These are phyloP conservation scores for Neonectria neomacrospora DNA, from an alignment of 2,329 filamentous ascomycete genomes.

Conservation along the genomic window DNA sequence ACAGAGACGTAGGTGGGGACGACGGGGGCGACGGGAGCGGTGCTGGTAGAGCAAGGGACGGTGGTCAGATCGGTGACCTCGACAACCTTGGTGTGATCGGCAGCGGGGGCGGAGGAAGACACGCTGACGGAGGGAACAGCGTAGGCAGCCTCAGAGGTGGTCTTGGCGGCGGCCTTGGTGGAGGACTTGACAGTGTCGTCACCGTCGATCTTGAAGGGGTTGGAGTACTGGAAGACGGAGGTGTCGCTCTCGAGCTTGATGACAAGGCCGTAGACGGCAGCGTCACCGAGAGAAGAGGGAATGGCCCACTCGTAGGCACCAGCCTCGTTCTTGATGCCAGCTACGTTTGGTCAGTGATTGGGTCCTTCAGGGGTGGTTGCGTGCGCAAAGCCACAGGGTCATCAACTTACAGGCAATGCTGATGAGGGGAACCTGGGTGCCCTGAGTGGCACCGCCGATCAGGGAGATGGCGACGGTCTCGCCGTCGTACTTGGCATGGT, in stretches of 20 bases:
- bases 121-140: constrained; percentile 45
- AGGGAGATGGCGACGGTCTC: constrained; percentile 63
- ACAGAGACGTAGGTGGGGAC: constrained; percentile 14
- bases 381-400: not conserved
- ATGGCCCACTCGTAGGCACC: constrained; percentile 64
- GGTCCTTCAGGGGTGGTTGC: not conserved
- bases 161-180: constrained; percentile 35
- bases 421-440: constrained; percentile 55
- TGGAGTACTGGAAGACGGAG: constrained; percentile 69
- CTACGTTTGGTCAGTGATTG: constrained; percentile 46
- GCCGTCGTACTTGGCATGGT: constrained; percentile 53
- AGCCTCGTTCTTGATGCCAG: constrained; percentile 57
- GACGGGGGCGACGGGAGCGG: constrained; percentile 12
- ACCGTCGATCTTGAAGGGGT: constrained; percentile 66
- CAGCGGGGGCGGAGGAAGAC: constrained; percentile 32
- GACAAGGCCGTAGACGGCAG: constrained; percentile 67
- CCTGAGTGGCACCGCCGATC: constrained; percentile 61
- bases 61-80: constrained; percentile 34
- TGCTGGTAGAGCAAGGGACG: constrained; percentile 38
- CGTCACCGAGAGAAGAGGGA: constrained; percentile 55
- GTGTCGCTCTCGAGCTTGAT: constrained; percentile 61
- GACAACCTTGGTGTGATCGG: constrained; percentile 41
- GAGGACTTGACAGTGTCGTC: constrained; percentile 36
- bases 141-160: constrained; percentile 36
- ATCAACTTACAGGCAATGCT: constrained; percentile 64